phyloP scores from a whole-genome alignment of 371 early-diverging fungal species.

The Syncephalastrum racemosum region DNA sequence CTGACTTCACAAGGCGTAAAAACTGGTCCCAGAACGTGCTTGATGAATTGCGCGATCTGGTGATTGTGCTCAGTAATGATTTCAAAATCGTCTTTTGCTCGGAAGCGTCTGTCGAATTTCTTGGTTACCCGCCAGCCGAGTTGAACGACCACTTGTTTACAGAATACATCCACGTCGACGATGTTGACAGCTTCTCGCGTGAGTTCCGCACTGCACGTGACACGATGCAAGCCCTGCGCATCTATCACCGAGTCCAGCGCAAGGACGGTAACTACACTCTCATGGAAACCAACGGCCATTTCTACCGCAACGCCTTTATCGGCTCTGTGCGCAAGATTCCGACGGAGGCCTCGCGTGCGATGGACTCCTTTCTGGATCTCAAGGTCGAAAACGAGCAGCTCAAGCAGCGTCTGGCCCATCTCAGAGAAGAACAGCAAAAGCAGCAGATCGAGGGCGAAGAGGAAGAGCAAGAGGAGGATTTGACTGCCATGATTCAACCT shows the following conservation, averaged over 20 bases:
- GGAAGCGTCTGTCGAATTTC: constrained; percentile 51
- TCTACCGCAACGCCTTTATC: constrained; percentile 40
- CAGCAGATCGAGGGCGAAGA: constrained; percentile 5
- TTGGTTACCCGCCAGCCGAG: constrained; percentile 61
- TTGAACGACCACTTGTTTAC: constrained; percentile 50
- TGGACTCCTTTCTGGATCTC: constrained; percentile 58
- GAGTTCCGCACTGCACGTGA: constrained; percentile 39
- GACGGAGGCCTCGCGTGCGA: constrained; percentile 39
- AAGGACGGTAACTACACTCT: constrained; percentile 51
- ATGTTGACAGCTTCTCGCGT: constrained; percentile 17
- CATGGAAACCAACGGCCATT: constrained; percentile 52
- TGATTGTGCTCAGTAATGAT: constrained; percentile 56
- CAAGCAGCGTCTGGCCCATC: constrained; percentile 8
- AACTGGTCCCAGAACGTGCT: constrained; percentile 59
- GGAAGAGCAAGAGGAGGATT: background rate
- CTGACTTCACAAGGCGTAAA: constrained; percentile 52
- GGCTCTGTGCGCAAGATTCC: constrained; percentile 53
- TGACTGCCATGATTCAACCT: background rate
- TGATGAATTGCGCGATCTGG: constrained; percentile 59
- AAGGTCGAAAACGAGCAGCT: constrained; percentile 57
- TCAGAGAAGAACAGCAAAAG: constrained; percentile 4
- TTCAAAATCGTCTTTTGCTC: constrained; percentile 59
- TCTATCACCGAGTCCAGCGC: constrained; percentile 48
- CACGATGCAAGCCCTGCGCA: constrained; percentile 35
- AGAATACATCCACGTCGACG: constrained; percentile 56